Percentiles rank a stretch among this genome's conserved stretches.
Evolutionary conservation across 2,329 filamentous ascomycete genomes (phyloP).

Genomic region (Rutstroemia sp.): DNA sequence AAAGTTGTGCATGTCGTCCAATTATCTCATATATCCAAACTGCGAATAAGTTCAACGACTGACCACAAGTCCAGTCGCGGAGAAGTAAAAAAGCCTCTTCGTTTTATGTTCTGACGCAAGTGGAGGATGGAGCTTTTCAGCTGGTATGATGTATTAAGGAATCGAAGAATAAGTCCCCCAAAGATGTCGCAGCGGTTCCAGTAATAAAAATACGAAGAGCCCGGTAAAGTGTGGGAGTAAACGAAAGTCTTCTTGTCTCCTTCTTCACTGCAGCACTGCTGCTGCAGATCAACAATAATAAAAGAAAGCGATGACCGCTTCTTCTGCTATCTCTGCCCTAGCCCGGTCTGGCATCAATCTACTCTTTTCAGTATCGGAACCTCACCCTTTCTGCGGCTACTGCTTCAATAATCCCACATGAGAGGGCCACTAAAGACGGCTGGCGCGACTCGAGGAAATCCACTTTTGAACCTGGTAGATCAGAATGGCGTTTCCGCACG

Average conservation of each 20-base stretch:
- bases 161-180: too few species aligned
- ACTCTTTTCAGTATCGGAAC: background rate
- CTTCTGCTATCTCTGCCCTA: background rate
- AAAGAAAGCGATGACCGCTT: background rate
- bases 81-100: too few species aligned
- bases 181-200: too few species aligned
- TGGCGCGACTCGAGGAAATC: slow-evolving; percentile 1
- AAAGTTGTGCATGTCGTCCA: slow-evolving; percentile 25
- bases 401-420: background rate
- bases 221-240: too few species aligned
- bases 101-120: background rate
- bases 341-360: background rate
- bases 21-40: background rate
- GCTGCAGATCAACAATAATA: background rate
- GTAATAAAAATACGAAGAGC: too few species aligned
- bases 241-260: background rate
- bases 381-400: background rate
- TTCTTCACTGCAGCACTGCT: background rate
- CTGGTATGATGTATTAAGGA: too few species aligned
- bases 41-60: too few species aligned
- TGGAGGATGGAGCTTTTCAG: too few species aligned
- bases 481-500: slow-evolving; percentile 8
- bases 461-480: slow-evolving; percentile 6
- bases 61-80: too few species aligned
- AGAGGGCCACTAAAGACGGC: background rate